A percentile compares a stretch with the other conserved stretches of the same genome.
These are phyloP conservation scores for Camellia lanceoleosa DNA, from an alignment of 148 eudicot species.

Conservation along the genomic window DNA sequence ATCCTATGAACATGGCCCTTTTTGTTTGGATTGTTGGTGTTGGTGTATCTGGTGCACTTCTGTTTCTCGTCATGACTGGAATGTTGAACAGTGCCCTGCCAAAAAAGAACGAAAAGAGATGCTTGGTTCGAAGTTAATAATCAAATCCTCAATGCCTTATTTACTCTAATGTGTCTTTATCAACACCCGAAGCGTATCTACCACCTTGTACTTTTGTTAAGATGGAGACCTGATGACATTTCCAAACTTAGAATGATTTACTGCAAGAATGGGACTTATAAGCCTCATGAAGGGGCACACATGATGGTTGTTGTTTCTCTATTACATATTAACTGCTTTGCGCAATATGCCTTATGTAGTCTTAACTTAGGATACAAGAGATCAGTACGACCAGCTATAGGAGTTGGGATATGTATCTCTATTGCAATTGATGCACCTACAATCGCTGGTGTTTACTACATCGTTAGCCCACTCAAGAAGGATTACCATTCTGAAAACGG, in stretches of 20 bases:
- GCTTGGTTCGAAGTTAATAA: slow-evolving; percentile 92
- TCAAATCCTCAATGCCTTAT: slow-evolving; percentile 86
- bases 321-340: slow-evolving; percentile 75
- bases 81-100: slow-evolving; percentile 71
- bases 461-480: slow-evolving; percentile 78
- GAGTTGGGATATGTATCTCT: slow-evolving; percentile 64
- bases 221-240: slow-evolving; percentile 75
- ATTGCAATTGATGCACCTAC: slow-evolving; percentile 90
- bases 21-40: slow-evolving; percentile 70
- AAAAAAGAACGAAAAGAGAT: slow-evolving; percentile 52
- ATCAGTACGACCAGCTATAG: slow-evolving; percentile 65
- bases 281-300: slow-evolving; percentile 88
- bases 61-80: slow-evolving; percentile 90
- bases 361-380: slow-evolving; percentile 76
- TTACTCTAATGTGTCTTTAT: slow-evolving; percentile 83
- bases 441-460: slow-evolving; percentile 69
- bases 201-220: slow-evolving; percentile 61
- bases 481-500: slow-evolving; percentile 53
- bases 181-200: slow-evolving; percentile 79
- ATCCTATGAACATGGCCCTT: slow-evolving; percentile 79
- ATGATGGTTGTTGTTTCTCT: slow-evolving; percentile 71
- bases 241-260: slow-evolving; percentile 61
- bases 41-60: slow-evolving; percentile 79
- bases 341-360: slow-evolving; percentile 75
- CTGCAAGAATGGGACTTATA: slow-evolving; percentile 87